phyloP scores from a whole-genome alignment of 805 yeast species.

The Lachancea dasiensis region DNA sequence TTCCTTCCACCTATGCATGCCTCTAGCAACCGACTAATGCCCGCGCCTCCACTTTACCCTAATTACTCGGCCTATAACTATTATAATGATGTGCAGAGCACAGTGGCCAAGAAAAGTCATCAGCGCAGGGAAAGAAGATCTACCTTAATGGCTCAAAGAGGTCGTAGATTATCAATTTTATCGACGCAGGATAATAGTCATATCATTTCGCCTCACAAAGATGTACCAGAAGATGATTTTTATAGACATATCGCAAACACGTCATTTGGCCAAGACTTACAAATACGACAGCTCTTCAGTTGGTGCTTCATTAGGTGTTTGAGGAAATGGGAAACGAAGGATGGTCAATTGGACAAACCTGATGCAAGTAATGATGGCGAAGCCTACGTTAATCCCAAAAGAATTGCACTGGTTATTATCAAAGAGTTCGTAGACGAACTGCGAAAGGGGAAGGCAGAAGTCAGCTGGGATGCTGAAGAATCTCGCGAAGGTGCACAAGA shows the following conservation, averaged over 20 bases:
- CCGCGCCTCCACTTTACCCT: conserved; percentile 24
- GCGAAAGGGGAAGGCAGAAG: conserved; percentile 20
- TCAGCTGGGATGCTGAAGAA: conserved; percentile 26
- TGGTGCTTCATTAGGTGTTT: conserved; percentile 30
- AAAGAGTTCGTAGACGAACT: conserved; percentile 29
- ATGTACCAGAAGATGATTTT: conserved; percentile 29
- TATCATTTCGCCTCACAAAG: conserved; percentile 30
- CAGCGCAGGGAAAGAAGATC: conserved; percentile 18
- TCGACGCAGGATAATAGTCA: conserved; percentile 21
- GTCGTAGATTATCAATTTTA: conserved; percentile 27
- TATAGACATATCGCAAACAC: conserved; percentile 29
- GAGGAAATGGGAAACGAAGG: conserved; percentile 14
- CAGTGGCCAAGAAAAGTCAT: conserved; percentile 5
- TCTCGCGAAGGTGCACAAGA: conserved; percentile 10
- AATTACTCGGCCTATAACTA: conserved; percentile 13
- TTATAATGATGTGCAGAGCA: conserved; percentile 12
- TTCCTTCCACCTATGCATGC: conserved; percentile 20
- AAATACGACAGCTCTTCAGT: conserved; percentile 28
- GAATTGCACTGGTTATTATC: conserved; percentile 22
- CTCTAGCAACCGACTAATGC: conserved; percentile 18
- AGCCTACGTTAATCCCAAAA: conserved; percentile 18
- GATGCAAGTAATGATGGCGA: conserved; percentile 9
- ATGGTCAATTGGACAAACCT: background rate
- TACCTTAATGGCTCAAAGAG: conserved; percentile 26
- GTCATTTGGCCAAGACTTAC: conserved; percentile 25